Base-by-base conservation (phyloP, 805 yeast genomes). In the Kodamaea laetipori region DNA sequence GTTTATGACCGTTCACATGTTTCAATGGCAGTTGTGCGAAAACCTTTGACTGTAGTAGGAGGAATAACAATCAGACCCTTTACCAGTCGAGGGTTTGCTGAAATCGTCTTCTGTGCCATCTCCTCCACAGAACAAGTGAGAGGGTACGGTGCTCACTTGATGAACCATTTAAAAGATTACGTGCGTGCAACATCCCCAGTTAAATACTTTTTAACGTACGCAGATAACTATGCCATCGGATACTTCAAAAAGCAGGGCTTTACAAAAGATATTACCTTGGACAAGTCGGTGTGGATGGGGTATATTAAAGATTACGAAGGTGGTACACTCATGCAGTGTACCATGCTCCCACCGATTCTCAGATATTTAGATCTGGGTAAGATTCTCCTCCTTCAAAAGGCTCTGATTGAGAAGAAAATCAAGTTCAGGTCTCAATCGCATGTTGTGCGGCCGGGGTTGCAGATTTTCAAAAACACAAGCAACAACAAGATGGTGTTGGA, bases 221-320 rank as follows among this genome's bases (percentile, higher is more conserved):
- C 99, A 3, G 99, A 94, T 72, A 94, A 94, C 66, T 94, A 94
- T 64, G 99, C 99, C 44, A 92, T 94, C 64, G 99, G 99, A 2
- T 94, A 92, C 64, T 94, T 94, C 75, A 92, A 92, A 57, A 94
- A 94, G 59, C 99, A 94, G 66, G 99, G 99, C 1, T 94, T 94
- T 66, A 90, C 97, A 12, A 94, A 94, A 62, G 97, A 92, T 48
- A 86, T 94, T 28, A 77, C 96, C 6, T 74, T 94, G 44, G 94
- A 92, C 27, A 85, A 83, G 51, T 78, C 80, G 39, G 76, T 83
- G 25, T 94, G 99, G 99, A 88, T 89, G 94, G 99, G 99, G 2
- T 94, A 94, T 64, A 94, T 94, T 59, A 94, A 94, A 64, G 99
- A 94, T 70, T 94, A 94, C 66, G 99, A 94, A 67, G 99, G 99